Conservation (phyloP, 2,329 filamentous ascomycete genomes). For the Didymella keratinophila region DNA sequence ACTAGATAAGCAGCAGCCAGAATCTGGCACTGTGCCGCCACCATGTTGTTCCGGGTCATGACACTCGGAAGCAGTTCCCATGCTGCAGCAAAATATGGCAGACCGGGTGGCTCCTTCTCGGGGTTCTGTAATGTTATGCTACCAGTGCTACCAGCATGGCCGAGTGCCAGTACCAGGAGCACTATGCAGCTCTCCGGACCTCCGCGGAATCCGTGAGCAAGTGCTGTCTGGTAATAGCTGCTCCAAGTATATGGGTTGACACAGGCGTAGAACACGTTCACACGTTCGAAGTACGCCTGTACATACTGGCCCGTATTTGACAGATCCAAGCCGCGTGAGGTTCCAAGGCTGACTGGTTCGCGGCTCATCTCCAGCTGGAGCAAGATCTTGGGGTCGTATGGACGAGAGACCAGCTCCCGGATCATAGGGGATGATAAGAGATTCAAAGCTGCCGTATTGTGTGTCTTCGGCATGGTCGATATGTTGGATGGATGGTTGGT, state of each 20-base stretch:
- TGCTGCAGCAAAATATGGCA: constrained; percentile 81
- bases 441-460: constrained; percentile 81
- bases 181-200: constrained; percentile 85
- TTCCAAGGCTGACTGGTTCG: constrained; percentile 70
- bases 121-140: constrained; percentile 77
- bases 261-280: constrained; percentile 86
- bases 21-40: constrained; percentile 81
- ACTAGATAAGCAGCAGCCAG: constrained; percentile 83
- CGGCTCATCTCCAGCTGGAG: constrained; percentile 82
- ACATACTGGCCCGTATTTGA: constrained; percentile 78
- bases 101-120: constrained; percentile 74
- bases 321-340: constrained; percentile 71
- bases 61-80: constrained; percentile 79
- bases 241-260: constrained; percentile 85
- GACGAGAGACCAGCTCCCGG: constrained; percentile 75
- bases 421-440: constrained; percentile 83
- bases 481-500: constrained; percentile 70
- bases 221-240: constrained; percentile 75
- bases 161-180: constrained; percentile 77
- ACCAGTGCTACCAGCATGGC: constrained; percentile 76
- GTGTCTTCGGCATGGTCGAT: constrained; percentile 84
- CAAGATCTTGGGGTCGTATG: constrained; percentile 82
- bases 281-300: constrained; percentile 79
- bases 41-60: constrained; percentile 80
- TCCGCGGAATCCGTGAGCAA: constrained; percentile 78